Percentiles rank a stretch among this genome's conserved stretches.
phyloP scores from a whole-genome alignment of 805 yeast species.

The Yarrowia alimentaria region DNA sequence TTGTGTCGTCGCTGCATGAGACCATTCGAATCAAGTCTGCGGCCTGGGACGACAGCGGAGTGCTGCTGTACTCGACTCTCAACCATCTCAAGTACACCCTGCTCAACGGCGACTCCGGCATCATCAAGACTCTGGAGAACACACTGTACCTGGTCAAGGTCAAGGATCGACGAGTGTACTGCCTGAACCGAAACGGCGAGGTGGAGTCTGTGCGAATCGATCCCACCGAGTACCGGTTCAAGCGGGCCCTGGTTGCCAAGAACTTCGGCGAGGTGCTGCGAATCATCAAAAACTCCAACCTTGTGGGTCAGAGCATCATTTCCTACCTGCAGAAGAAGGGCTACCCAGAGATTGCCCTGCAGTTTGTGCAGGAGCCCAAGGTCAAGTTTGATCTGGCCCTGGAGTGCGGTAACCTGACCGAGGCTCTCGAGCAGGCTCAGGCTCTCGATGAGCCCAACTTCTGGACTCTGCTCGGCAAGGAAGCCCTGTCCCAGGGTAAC shows the following conservation, averaged over 20 bases:
- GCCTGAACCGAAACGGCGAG: conserved; percentile 81
- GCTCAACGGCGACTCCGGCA: conserved; percentile 92
- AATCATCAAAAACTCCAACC: conserved; percentile 79
- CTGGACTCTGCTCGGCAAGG: conserved; percentile 82
- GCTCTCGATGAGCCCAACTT: conserved; percentile 61
- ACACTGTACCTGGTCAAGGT: conserved; percentile 80
- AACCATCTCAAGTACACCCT: conserved; percentile 93
- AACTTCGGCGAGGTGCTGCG: conserved; percentile 90
- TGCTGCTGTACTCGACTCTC: conserved; percentile 86
- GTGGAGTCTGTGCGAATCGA: conserved; percentile 78
- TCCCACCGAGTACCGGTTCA: conserved; percentile 96
- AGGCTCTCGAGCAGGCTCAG: conserved; percentile 87
- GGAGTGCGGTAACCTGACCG: conserved; percentile 83
- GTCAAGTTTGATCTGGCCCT: conserved; percentile 93
- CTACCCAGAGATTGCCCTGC: conserved; percentile 94
- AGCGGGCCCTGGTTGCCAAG: conserved; percentile 83
- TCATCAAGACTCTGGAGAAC: conserved; percentile 85
- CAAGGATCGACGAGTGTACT: conserved; percentile 66
- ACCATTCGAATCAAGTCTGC: conserved; percentile 96
- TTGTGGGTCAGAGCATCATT: conserved; percentile 96
- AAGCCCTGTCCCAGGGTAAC: conserved; percentile 89
- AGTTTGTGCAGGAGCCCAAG: conserved; percentile 94
- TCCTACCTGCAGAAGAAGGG: conserved; percentile 93
- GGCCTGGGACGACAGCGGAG: conserved; percentile 94
- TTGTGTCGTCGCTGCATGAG: conserved; percentile 85